Percentiles rank a stretch among this genome's conserved stretches.
Evolutionary conservation across 306 rosid genomes (phyloP).

Genomic region (Acacia melanoxylon): DNA sequence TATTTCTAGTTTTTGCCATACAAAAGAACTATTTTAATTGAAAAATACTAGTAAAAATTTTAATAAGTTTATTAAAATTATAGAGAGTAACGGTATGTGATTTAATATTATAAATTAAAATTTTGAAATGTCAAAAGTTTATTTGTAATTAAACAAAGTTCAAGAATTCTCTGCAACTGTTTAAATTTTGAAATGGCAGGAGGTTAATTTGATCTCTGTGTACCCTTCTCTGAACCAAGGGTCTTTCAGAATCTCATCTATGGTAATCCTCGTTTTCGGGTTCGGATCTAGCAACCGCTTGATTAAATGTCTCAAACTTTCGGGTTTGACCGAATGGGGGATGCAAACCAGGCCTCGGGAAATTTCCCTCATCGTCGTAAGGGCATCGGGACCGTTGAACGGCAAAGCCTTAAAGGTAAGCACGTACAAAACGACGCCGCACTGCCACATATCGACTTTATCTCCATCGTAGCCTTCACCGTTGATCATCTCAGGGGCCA

Average conservation of each 20-base stretch:
- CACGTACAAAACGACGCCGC: slow-evolving; percentile 70
- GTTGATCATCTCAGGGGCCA: slow-evolving; percentile 80
- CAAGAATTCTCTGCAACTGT: too few relatives aligned
- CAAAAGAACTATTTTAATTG: too few relatives aligned
- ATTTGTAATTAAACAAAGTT: too few relatives aligned
- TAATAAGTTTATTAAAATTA: too few relatives aligned
- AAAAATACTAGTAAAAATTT: too few relatives aligned
- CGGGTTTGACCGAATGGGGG: slow-evolving; percentile 52
- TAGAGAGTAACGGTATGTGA: too few relatives aligned
- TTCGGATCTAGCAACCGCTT: slow-evolving; percentile 65
- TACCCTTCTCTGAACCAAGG: slow-evolving; percentile 63
- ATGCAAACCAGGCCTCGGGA: slow-evolving; percentile 69
- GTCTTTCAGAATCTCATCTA: slow-evolving; percentile 56
- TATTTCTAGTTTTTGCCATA: too few relatives aligned
- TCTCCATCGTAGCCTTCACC: slow-evolving; percentile 80
- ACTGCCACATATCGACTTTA: slow-evolving; percentile 77
- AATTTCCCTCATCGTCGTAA: slow-evolving; percentile 60
- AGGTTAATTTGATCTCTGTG: slow-evolving; percentile 6
- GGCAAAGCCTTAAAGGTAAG: slow-evolving; percentile 65
- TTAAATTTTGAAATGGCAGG: too few relatives aligned
- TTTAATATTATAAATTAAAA: too few relatives aligned
- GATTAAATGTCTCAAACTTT: slow-evolving; percentile 37
- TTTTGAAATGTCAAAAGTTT: too few relatives aligned
- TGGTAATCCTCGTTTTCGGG: slow-evolving; percentile 58
- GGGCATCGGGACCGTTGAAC: slow-evolving; percentile 58